Base-by-base conservation (phyloP, 2,329 filamentous ascomycete species). In the Elsinoe ampelina region DNA sequence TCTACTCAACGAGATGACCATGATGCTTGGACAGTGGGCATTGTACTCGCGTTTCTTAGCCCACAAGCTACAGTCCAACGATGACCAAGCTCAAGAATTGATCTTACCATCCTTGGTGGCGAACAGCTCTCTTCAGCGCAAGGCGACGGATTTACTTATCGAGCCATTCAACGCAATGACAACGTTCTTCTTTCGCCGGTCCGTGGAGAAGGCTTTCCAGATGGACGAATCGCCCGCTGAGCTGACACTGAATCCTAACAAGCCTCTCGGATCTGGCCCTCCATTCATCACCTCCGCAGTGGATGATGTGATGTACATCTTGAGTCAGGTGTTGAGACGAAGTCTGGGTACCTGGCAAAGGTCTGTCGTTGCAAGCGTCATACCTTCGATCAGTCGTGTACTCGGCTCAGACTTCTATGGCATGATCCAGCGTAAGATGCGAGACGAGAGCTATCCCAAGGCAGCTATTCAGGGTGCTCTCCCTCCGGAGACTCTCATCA, bases 291-390 rank as follows among this genome's bases (percentile, higher is more conserved):
- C 93, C 42, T 90, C 91, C 1, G 91, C 92, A 0, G 91, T 98
- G 7, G 93, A 98, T 74, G 93, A 96, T 73, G 90, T 97, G 66
- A 97, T 98, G 92, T 98, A 97, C 72, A 96, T 98, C 64, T 88
- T 95, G 68, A 95, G 95, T 68, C 86, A 92, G 52, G 87, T 97
- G 34, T 78, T 97, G 6, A 86, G 95, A 61, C 85, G 92, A 62
- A 87, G 89, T 0, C 77, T 97, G 19, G 86, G 88, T 0, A 97
- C 95, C 0, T 89, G 87, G 1, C 91, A 96, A 68, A 79, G 84
- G 62, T 79, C 85, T 15, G 84, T 95, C 2, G 80, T 95, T 19
- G 82, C 82, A 41, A 87, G 82, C 57, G 87, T 95, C 5, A 74
- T 96, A 22, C 86, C 90, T 1, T 86, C 84, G 0, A 77, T 97